Conservation (phyloP, 163 green algal genomes). For the Scenedesmus sp. region DNA sequence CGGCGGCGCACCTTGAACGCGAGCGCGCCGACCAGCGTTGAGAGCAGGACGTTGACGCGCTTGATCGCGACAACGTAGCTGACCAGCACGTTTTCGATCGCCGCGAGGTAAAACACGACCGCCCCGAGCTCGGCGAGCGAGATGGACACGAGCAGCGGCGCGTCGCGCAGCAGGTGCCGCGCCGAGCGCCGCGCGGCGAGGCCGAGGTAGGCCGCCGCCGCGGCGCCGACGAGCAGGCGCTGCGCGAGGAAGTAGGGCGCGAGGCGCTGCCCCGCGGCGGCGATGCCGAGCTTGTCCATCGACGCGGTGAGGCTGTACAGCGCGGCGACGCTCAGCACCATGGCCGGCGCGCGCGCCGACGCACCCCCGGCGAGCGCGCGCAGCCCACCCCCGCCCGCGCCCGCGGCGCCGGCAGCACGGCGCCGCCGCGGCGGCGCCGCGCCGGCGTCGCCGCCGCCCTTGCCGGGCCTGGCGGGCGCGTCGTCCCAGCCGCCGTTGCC, state of each 20-base stretch:
- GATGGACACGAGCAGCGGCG: conserved; percentile 24
- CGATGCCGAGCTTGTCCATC: conserved; percentile 37
- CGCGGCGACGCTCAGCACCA: conserved; percentile 25
- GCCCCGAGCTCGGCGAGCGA: not conserved
- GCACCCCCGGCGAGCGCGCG: too few species aligned
- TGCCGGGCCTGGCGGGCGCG: too few species aligned
- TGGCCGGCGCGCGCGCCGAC: not conserved
- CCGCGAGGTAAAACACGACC: conserved; percentile 30
- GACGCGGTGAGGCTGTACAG: conserved; percentile 30
- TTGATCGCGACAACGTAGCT: conserved; percentile 47
- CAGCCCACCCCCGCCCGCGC: too few species aligned
- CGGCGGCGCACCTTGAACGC: too few species aligned
- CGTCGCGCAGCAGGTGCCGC: not conserved
- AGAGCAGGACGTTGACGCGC: conserved; percentile 42
- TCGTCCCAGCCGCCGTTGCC: too few species aligned
- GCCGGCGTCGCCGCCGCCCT: too few species aligned
- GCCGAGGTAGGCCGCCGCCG: conserved; percentile 2
- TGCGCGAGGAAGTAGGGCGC: conserved; percentile 30
- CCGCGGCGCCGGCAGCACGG: not conserved
- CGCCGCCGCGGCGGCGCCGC: too few species aligned
- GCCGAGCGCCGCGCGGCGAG: not conserved
- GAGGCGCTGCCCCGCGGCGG: not conserved
- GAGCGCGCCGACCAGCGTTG: conserved; percentile 28
- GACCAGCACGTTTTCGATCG: conserved; percentile 38
- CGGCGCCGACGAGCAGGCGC: conserved; percentile 15